Base-by-base conservation (phyloP, 805 yeast genomes). In the Saccharomycopsis sp. region DNA sequence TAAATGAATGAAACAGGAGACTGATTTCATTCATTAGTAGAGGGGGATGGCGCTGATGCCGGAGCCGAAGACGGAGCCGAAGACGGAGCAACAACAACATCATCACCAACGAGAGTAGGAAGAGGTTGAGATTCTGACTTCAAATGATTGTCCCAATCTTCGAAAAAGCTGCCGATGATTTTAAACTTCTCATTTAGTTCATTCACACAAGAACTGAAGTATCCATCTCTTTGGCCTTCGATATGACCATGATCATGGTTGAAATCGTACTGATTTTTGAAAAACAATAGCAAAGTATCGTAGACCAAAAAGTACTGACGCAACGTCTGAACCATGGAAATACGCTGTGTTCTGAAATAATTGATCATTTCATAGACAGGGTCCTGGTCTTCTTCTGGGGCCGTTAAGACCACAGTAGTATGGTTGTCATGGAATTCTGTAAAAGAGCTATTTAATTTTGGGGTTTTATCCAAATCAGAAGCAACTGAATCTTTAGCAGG, bases 291-390 rank as follows among this genome's bases (percentile, higher is more conserved):
- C 38, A 60, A 22, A 19, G 82, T 74, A 62, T 89, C 94, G 69
- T 89, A 89, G 69, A 93, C 85, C 62, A 84, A 77, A 22, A 86
- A 75, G 64, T 80, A 87, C 70, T 89, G 96, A 60, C 86, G 83
- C 60, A 88, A 76, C 66, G 83, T 86, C 68, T 89, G 96, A 14
- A 89, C 96, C 94, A 89, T 89, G 3, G 91, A 84, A 24, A 89
- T 76, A 63, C 96, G 72, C 69, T 88, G 94, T 61, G 81, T 79
- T 64, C 96, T 76, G 66, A 89, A 82, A 55, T 76, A 78, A 64
- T 85, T 82, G 12, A 89, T 85, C 2, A 83, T 79, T 63, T 83
- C 78, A 64, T 78, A 83, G 2, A 89, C 75, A 58, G 86, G 73
- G 69, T 87, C 94, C 41, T 44, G 14, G 14, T 35, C 41, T 9